phyloP scores from a whole-genome alignment of 2,329 filamentous ascomycete species.

The Leptographium radiaticola region DNA sequence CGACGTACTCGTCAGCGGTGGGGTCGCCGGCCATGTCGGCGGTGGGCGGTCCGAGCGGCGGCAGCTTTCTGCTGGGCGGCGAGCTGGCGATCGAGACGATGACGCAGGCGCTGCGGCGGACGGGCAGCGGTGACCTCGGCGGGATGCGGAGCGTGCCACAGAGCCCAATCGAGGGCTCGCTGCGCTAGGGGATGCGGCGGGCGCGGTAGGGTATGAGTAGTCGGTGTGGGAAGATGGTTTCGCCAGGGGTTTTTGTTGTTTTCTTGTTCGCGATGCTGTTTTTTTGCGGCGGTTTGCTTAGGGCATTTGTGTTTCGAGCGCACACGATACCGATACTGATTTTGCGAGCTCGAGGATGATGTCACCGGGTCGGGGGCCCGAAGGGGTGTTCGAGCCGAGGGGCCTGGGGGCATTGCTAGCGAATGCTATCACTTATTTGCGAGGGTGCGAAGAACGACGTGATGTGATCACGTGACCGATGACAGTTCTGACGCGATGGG shows the following conservation, averaged over 20 bases:
- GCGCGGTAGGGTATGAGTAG: no score
- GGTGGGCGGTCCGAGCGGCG: conserved; percentile 11
- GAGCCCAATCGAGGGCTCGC: conserved; percentile 41
- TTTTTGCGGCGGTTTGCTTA: not conserved
- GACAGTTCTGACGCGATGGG: no score
- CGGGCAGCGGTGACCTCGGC: conserved; percentile 67
- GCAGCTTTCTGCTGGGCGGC: conserved; percentile 25
- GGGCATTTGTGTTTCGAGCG: not conserved
- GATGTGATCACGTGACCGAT: no score
- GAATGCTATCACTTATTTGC: no score
- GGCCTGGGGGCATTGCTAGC: no score
- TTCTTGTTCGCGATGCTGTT: not conserved
- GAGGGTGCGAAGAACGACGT: no score
- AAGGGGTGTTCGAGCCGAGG: no score
- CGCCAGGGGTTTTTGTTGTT: not conserved
- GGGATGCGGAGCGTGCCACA: conserved; percentile 40
- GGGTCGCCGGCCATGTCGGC: conserved; percentile 35
- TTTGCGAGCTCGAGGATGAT: not conserved
- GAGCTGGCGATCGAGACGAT: conserved; percentile 90
- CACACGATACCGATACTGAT: not conserved
- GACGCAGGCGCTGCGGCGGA: conserved; percentile 76
- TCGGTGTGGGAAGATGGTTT: not conserved
- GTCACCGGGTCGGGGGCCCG: no score
- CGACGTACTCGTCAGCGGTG: conserved; percentile 24
- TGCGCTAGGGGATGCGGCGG: conserved; percentile 1